phyloP scores from a whole-genome alignment of 2,329 filamentous ascomycete species.

The Scortechinia acanthostroma region DNA sequence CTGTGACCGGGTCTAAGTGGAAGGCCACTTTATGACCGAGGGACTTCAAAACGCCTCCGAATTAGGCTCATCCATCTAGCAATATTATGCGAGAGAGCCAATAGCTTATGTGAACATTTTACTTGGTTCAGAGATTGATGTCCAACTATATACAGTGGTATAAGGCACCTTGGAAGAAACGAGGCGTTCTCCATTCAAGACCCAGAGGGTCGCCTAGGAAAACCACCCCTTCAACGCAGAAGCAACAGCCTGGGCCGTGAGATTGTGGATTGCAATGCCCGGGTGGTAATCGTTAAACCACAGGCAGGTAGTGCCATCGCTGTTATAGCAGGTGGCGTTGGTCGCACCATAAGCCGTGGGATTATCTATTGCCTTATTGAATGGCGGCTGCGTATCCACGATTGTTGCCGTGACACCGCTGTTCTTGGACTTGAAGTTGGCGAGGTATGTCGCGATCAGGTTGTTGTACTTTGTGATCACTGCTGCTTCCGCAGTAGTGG shows the following conservation, averaged over 20 bases:
- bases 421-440: slow-evolving; percentile 22
- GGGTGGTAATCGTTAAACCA: slow-evolving; percentile 36
- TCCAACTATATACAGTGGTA: no score
- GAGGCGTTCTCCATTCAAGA: no score
- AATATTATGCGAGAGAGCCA: no score
- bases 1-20: no score
- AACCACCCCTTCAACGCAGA: no score
- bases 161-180: no score
- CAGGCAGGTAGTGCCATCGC: slow-evolving; percentile 30
- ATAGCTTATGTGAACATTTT: no score
- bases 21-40: no score
- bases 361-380: slow-evolving; percentile 30
- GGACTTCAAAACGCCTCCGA: no score
- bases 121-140: no score
- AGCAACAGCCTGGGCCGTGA: slow-evolving; percentile 28
- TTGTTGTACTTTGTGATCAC: slow-evolving; percentile 28
- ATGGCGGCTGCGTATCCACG: slow-evolving; percentile 29
- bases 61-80: no score
- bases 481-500: slow-evolving; percentile 16
- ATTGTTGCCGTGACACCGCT: slow-evolving; percentile 19
- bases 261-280: slow-evolving; percentile 25
- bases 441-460: slow-evolving; percentile 15
- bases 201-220: no score
- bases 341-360: slow-evolving; percentile 29
- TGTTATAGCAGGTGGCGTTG: slow-evolving; percentile 30